A percentile compares a stretch with the other conserved stretches of the same genome.
These are phyloP conservation scores for Colletotrichum paranaense DNA, from an alignment of 2,329 filamentous ascomycete genomes.

Conservation along the genomic window DNA sequence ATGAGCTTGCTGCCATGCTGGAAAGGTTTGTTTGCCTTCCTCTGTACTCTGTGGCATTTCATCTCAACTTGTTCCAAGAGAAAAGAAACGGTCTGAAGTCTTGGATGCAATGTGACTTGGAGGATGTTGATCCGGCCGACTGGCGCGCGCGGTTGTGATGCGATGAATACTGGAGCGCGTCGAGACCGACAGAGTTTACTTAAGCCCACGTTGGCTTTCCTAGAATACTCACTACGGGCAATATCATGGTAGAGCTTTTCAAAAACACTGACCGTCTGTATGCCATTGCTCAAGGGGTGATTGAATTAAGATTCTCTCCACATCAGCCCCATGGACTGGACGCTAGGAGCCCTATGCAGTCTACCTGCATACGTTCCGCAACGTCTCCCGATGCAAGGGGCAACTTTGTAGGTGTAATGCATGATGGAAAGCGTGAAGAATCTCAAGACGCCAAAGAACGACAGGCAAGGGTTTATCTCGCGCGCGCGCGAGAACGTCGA, in stretches of 20 bases:
- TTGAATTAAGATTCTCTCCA: background rate
- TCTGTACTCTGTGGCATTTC: background rate
- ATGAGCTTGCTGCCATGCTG: background rate
- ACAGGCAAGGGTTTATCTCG: constrained; percentile 5
- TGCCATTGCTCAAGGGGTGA: background rate
- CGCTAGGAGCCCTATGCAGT: background rate
- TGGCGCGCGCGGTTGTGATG: background rate
- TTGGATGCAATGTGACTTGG: background rate
- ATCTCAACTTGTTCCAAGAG: background rate
- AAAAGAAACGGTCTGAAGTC: background rate
- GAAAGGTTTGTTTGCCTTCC: background rate
- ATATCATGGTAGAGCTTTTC: too few species aligned
- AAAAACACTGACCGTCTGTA: background rate
- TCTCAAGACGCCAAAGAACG: background rate
- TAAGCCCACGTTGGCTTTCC: background rate
- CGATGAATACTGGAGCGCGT: background rate
- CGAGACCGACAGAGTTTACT: background rate
- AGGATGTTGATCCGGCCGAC: background rate
- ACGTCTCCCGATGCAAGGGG: background rate
- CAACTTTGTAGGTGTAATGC: background rate
- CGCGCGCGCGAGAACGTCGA: constrained; percentile 7
- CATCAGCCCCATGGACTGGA: background rate
- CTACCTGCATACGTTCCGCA: background rate
- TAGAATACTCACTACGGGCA: background rate
- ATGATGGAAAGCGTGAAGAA: background rate